Conservation (phyloP, 805 yeast species). For the Candida xiaguanensis region DNA sequence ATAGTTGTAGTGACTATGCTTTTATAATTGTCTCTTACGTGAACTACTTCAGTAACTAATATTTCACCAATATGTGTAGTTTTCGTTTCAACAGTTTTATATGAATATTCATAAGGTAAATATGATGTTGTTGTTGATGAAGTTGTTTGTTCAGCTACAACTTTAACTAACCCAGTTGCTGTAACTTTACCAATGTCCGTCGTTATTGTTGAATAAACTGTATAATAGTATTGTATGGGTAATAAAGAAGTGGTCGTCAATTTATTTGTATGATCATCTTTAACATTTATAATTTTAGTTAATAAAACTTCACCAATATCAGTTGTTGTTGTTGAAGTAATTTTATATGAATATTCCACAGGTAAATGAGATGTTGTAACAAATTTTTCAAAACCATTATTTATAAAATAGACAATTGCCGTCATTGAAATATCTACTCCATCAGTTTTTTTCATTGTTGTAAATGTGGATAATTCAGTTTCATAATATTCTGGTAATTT, state of each 20-base stretch:
- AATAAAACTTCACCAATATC: background rate
- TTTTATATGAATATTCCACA: background rate
- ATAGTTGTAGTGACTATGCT: background rate
- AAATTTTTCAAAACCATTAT: background rate
- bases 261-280: conserved; percentile 1
- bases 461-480: background rate
- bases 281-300: background rate
- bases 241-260: background rate
- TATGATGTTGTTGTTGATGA: background rate
- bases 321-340: background rate
- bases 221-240: background rate
- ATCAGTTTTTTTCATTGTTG: background rate
- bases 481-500: background rate
- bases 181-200: background rate
- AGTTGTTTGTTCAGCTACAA: no score
- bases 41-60: background rate
- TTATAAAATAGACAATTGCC: background rate
- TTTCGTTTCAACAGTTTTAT: background rate
- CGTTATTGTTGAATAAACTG: background rate
- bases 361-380: background rate
- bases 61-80: background rate
- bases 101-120: background rate
- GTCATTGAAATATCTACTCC: background rate
- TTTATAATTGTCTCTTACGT: background rate
- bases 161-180: background rate